Conservation (phyloP, 192 early-diverging fungal genomes). For the Rhizoclosmatium globosum region DNA sequence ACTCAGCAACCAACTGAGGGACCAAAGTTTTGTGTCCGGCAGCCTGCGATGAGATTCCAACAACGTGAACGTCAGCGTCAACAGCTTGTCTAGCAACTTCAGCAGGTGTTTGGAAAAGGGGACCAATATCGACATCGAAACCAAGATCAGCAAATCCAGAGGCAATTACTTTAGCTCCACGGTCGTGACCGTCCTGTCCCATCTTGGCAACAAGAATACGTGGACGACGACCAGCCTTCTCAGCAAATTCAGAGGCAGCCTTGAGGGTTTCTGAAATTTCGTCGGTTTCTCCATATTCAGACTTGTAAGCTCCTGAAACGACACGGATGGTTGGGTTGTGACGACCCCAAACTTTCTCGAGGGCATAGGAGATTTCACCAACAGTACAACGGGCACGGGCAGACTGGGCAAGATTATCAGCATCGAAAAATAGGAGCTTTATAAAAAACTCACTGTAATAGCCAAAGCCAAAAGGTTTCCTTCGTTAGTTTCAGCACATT, state of each 20-base stretch:
- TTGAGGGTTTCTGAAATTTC: conserved; percentile 73
- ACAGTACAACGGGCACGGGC: conserved; percentile 81
- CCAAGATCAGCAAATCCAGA: conserved; percentile 90
- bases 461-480: conserved; percentile 81
- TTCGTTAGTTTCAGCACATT: conserved; percentile 67
- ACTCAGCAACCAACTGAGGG: conserved; percentile 78
- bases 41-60: conserved; percentile 87
- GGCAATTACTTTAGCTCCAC: conserved; percentile 94
- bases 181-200: conserved; percentile 94
- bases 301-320: conserved; percentile 86
- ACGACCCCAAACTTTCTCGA: conserved; percentile 84
- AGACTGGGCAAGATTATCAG: conserved; percentile 54
- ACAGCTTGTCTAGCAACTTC: conserved; percentile 90
- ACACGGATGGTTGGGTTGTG: conserved; percentile 84
- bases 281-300: conserved; percentile 74
- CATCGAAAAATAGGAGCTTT: not conserved
- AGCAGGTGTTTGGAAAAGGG: conserved; percentile 86
- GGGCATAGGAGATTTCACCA: conserved; percentile 83
- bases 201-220: conserved; percentile 91
- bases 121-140: conserved; percentile 91
- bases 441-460: conserved; percentile 60
- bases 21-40: conserved; percentile 90
- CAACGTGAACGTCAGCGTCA: conserved; percentile 89
- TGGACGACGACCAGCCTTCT: conserved; percentile 81
- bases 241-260: conserved; percentile 72